Evolutionary conservation across 2,329 filamentous ascomycete species (phyloP).

Genomic region (Penicillium sumatraense): DNA sequence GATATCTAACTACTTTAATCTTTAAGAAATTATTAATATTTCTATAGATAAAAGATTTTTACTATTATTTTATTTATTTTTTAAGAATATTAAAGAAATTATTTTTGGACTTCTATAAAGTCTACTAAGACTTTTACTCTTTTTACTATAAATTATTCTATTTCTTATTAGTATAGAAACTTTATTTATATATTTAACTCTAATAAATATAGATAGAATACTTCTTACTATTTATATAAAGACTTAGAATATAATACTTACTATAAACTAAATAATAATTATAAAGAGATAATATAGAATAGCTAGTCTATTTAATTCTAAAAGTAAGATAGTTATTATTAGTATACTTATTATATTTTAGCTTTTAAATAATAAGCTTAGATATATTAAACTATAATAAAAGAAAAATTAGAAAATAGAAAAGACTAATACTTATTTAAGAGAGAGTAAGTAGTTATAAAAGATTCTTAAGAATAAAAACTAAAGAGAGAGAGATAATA

Average conservation of each 20-base stretch:
- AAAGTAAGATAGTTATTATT: background rate
- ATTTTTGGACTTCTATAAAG: background rate
- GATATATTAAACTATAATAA: background rate
- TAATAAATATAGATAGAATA: background rate
- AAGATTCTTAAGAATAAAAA: background rate
- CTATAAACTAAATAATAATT: background rate
- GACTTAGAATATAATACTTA: background rate
- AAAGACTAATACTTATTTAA: background rate
- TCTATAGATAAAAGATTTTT: background rate
- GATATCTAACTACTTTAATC: background rate
- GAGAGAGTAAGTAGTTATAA: background rate
- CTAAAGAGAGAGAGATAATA: background rate
- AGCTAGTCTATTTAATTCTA: background rate
- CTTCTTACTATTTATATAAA: background rate
- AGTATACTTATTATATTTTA: background rate
- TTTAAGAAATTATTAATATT: background rate
- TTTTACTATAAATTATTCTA: background rate
- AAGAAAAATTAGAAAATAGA: background rate
- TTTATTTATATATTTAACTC: background rate
- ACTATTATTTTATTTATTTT: background rate
- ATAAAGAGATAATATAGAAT: background rate
- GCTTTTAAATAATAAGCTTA: background rate
- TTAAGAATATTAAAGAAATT: background rate
- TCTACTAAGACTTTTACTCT: background rate
- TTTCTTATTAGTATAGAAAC: background rate